These are phyloP conservation scores for Sherardia arvensis DNA, from an alignment of 257 asterid genomes.

Conservation along the genomic window DNA sequence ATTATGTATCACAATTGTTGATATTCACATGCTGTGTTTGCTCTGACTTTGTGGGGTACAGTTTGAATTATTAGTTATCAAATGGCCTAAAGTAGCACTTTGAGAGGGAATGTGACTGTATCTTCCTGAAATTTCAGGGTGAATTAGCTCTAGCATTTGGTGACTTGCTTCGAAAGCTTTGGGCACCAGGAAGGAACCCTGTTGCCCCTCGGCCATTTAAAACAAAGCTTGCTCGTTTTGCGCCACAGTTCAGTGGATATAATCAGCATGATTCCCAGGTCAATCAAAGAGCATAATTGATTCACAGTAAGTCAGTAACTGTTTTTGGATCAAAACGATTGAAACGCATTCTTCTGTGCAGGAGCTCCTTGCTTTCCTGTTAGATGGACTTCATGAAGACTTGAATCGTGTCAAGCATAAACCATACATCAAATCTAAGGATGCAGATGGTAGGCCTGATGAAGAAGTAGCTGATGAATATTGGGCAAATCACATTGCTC, in stretches of 20 bases:
- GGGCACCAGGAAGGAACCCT: slow-evolving; percentile 95
- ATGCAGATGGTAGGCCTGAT: slow-evolving; percentile 94
- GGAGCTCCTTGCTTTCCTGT: slow-evolving; percentile 98
- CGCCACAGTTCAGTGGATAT: slow-evolving; percentile 99
- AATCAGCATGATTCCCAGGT: slow-evolving; percentile 99
- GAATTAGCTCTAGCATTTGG: slow-evolving; percentile 99
- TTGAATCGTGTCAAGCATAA: slow-evolving; percentile 93
- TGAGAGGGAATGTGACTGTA: background rate
- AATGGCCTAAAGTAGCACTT: background rate
- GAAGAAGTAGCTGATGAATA: slow-evolving; percentile 98
- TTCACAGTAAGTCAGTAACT: slow-evolving; percentile 6
- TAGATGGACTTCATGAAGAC: slow-evolving; percentile 99
- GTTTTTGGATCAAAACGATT: slow-evolving; percentile 14
- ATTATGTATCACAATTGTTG: background rate
- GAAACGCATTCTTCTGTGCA: slow-evolving; percentile 23
- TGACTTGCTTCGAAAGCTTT: slow-evolving; percentile 85
- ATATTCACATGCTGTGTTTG: background rate
- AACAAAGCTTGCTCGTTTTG: slow-evolving; percentile 89
- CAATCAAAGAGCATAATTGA: slow-evolving; percentile 8
- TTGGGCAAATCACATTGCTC: slow-evolving; percentile 99
- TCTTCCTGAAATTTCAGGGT: slow-evolving; percentile 45
- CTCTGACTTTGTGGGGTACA: background rate
- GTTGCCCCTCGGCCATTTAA: slow-evolving; percentile 92
- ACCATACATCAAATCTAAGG: slow-evolving; percentile 87
- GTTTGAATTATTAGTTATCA: background rate